Conservation (phyloP, 2,329 filamentous ascomycete species). For the Aspergillus hortae region DNA sequence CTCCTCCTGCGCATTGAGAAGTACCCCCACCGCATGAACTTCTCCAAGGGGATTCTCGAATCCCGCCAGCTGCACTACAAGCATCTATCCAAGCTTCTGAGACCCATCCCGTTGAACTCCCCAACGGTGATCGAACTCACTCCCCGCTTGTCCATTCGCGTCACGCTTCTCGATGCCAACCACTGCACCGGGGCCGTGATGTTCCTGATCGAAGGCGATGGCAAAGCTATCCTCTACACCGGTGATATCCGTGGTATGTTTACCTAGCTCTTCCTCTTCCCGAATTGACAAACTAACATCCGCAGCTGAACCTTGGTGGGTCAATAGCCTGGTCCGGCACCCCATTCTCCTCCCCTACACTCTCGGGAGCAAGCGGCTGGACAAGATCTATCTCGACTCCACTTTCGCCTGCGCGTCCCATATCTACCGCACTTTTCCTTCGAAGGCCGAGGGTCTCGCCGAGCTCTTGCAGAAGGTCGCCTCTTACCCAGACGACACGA, state of each 20-base stretch:
- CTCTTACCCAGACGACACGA: conserved; percentile 66
- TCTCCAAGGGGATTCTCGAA: conserved; percentile 73
- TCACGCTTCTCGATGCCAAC: conserved; percentile 87
- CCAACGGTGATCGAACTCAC: conserved; percentile 72
- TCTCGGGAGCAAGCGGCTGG: conserved; percentile 61
- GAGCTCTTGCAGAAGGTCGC: conserved; percentile 69
- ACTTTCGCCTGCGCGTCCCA: conserved; percentile 62
- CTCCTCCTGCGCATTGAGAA: conserved; percentile 76
- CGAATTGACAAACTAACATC: conserved; percentile 7
- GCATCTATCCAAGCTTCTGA: conserved; percentile 69
- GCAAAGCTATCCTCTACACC: conserved; percentile 76
- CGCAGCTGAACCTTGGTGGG: conserved; percentile 74
- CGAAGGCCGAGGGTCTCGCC: conserved; percentile 69
- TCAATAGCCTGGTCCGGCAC: conserved; percentile 67
- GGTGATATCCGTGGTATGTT: conserved; percentile 69
- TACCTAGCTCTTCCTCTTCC: not conserved
- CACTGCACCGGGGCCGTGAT: conserved; percentile 88
- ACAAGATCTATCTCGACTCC: conserved; percentile 86
- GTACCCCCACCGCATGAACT: conserved; percentile 76
- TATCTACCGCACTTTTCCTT: conserved; percentile 51
- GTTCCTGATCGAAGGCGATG: conserved; percentile 78
- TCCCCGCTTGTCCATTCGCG: conserved; percentile 65
- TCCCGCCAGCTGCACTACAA: conserved; percentile 70
- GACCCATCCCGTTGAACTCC: conserved; percentile 76
- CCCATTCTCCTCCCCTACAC: conserved; percentile 74